Percentiles rank a stretch among this genome's conserved stretches.
phyloP scores from a whole-genome alignment of 352 stramenopile species.

The Phytopythium kandeliae region DNA sequence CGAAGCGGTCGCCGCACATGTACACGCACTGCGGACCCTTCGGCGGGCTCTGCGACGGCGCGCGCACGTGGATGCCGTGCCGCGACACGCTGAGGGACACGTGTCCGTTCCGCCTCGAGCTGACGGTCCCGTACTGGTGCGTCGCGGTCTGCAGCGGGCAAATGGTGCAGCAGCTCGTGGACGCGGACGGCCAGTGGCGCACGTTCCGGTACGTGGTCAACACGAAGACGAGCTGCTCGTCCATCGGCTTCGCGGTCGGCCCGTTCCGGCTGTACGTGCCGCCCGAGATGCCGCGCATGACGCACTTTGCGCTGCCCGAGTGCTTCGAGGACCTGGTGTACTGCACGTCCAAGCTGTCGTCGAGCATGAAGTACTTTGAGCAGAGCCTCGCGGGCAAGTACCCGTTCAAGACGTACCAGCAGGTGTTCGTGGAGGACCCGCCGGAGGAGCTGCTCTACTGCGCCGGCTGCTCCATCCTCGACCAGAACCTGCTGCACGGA shows the following conservation, averaged over 20 bases:
- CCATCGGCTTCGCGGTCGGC: slow-evolving; percentile 73
- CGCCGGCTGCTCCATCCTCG: slow-evolving; percentile 58
- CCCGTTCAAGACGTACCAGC: slow-evolving; percentile 84
- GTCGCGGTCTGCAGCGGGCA: slow-evolving; percentile 77
- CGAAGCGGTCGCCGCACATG: slow-evolving; percentile 76
- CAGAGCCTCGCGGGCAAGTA: slow-evolving; percentile 60
- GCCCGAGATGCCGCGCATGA: slow-evolving; percentile 76
- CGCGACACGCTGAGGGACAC: slow-evolving; percentile 66
- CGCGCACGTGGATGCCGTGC: slow-evolving; percentile 83
- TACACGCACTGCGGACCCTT: slow-evolving; percentile 85
- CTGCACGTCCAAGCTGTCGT: slow-evolving; percentile 65
- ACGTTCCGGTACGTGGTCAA: slow-evolving; percentile 79
- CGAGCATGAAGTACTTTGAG: slow-evolving; percentile 78
- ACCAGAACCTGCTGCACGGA: slow-evolving; percentile 77
- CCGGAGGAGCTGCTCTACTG: slow-evolving; percentile 68
- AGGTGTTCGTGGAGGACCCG: slow-evolving; percentile 83
- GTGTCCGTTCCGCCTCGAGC: slow-evolving; percentile 67
- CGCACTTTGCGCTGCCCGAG: slow-evolving; percentile 77
- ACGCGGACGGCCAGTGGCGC: slow-evolving; percentile 43
- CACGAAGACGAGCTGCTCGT: slow-evolving; percentile 77
- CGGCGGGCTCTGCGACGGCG: slow-evolving; percentile 73
- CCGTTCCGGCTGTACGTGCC: slow-evolving; percentile 72
- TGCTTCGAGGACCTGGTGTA: slow-evolving; percentile 73
- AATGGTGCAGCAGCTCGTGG: slow-evolving; percentile 79
- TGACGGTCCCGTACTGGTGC: slow-evolving; percentile 78